A percentile compares a stretch with the other conserved stretches of the same genome.
Evolutionary conservation across 805 yeast species (phyloP).

Genomic region (Saccharomycopsis amapae): DNA sequence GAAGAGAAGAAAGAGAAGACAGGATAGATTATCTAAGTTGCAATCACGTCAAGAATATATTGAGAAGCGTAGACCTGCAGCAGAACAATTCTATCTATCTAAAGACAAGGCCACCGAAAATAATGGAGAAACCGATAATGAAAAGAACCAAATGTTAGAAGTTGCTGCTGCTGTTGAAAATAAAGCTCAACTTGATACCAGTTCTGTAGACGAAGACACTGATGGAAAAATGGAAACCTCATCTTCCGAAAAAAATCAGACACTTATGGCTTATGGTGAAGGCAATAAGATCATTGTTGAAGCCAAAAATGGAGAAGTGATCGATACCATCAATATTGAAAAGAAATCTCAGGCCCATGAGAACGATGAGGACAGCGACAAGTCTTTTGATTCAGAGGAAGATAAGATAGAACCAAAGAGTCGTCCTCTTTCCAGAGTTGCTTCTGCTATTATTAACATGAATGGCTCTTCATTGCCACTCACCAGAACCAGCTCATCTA

Average conservation of each 20-base stretch:
- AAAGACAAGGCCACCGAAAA: neutral
- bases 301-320: slow-evolving; percentile 75
- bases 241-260: neutral
- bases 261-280: slow-evolving; percentile 49
- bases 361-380: slow-evolving; percentile 3
- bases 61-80: slow-evolving; percentile 17
- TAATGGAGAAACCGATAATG: neutral
- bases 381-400: neutral
- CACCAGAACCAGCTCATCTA: neutral
- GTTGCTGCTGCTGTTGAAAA: neutral
- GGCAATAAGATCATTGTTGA: slow-evolving; percentile 70
- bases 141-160: neutral
- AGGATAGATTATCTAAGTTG: slow-evolving; percentile 20
- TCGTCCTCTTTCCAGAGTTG: neutral
- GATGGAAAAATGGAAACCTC: neutral
- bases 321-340: slow-evolving; percentile 41
- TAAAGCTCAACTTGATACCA: neutral
- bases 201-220: neutral
- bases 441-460: neutral
- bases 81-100: slow-evolving; percentile 18
- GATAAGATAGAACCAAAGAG: neutral
- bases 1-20: slow-evolving; percentile 30
- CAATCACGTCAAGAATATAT: slow-evolving; percentile 21
- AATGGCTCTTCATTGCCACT: neutral
- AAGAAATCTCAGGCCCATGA: neutral